phyloP scores from a whole-genome alignment of 2,329 filamentous ascomycete genomes.

The Penicillium sclerotigenum region DNA sequence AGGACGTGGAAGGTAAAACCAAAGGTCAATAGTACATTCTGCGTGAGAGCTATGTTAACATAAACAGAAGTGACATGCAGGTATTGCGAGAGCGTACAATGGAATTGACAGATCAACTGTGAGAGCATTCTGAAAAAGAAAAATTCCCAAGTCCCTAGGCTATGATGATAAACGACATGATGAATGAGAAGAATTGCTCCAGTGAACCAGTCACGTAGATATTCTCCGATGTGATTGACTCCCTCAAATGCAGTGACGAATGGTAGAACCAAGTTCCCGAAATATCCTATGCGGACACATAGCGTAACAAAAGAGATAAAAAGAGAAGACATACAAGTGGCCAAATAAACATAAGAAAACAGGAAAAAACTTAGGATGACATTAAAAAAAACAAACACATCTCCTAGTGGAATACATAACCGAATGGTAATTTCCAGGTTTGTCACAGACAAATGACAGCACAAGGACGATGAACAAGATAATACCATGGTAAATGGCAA shows the following conservation, averaged over 20 bases:
- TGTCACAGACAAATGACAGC: neutral
- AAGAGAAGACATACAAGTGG: constrained; percentile 2
- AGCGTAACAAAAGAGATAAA: constrained; percentile 11
- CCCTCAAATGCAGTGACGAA: constrained; percentile 23
- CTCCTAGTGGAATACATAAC: constrained; percentile 2
- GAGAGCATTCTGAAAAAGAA: constrained; percentile 2
- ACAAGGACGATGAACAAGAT: neutral
- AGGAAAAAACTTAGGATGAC: neutral
- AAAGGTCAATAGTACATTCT: neutral
- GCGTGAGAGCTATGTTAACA: neutral
- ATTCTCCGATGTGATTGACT: constrained; percentile 20
- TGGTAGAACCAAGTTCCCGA: constrained; percentile 6
- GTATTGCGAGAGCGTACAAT: constrained; percentile 1
- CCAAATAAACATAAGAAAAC: neutral
- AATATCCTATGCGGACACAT: neutral
- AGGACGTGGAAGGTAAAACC: neutral
- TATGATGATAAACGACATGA: constrained; percentile 3
- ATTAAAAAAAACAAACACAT: neutral
- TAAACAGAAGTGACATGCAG: neutral
- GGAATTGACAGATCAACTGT: constrained; percentile 3
- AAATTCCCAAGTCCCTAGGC: constrained; percentile 3
- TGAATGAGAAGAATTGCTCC: constrained; percentile 9
- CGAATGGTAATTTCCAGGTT: neutral
- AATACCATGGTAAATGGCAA: constrained; percentile 6
- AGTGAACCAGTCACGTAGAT: constrained; percentile 24